A percentile compares a stretch with the other conserved stretches of the same genome.
Conservation (phyloP, 805 yeast genomes). For the Lachancea sp. region DNA sequence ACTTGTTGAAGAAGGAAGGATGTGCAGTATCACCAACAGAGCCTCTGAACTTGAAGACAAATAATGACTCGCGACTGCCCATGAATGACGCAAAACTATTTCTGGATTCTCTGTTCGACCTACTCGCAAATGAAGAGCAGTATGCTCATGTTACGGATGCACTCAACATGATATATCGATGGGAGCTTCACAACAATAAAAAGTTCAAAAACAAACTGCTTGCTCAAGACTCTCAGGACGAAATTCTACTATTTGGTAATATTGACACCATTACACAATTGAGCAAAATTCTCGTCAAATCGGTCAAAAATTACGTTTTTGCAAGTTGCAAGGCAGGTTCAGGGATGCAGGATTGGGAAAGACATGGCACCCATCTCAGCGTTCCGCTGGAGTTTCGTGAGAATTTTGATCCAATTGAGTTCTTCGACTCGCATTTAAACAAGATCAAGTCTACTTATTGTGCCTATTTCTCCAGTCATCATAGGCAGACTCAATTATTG, state of each 20-base stretch:
- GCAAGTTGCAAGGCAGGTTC: slow-evolving; percentile 3
- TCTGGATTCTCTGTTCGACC: slow-evolving; percentile 9
- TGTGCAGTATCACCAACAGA: not conserved
- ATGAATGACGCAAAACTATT: not conserved
- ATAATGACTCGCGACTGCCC: not conserved
- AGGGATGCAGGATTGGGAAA: not conserved
- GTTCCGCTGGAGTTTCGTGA: slow-evolving; percentile 1
- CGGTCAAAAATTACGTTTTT: slow-evolving; percentile 5
- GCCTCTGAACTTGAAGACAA: not conserved
- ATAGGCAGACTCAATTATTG: slow-evolving; percentile 28
- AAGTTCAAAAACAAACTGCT: slow-evolving; percentile 30
- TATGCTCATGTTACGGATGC: slow-evolving; percentile 30
- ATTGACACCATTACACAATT: slow-evolving; percentile 35
- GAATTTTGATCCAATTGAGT: slow-evolving; percentile 1
- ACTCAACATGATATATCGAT: slow-evolving; percentile 31
- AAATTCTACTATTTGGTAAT: slow-evolving; percentile 39
- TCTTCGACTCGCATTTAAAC: slow-evolving; percentile 28
- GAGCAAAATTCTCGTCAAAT: slow-evolving; percentile 29
- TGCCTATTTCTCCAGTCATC: slow-evolving; percentile 30
- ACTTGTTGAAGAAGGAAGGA: not conserved
- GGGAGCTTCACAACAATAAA: slow-evolving; percentile 27
- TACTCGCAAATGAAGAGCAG: slow-evolving; percentile 33
- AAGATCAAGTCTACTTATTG: slow-evolving; percentile 32
- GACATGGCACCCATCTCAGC: not conserved
- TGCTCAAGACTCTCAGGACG: slow-evolving; percentile 27